Percentiles rank a stretch among this genome's conserved stretches.
phyloP scores from a whole-genome alignment of 495 filamentous ascomycete genomes.

The Wilcoxina mikolae region DNA sequence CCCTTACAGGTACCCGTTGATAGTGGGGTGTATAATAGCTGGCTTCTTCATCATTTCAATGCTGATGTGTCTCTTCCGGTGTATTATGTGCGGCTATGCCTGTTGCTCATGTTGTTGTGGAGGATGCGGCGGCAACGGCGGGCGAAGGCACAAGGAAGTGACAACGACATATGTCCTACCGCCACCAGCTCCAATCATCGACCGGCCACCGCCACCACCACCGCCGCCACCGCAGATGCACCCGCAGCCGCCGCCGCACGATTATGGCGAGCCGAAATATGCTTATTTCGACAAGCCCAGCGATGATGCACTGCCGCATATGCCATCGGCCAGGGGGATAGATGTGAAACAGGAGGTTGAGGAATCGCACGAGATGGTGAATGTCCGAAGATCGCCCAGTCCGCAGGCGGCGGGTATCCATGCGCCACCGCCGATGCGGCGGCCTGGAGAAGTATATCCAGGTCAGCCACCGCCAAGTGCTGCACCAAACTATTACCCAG shows the following conservation, averaged over 20 bases:
- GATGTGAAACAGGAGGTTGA: slow-evolving; percentile 14
- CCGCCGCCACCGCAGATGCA: slow-evolving; percentile 7
- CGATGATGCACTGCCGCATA: slow-evolving; percentile 20
- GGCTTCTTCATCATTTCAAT: slow-evolving; percentile 17
- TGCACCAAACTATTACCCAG: background rate
- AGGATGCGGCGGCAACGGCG: slow-evolving; percentile 16
- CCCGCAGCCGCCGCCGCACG: slow-evolving; percentile 11
- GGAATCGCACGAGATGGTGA: slow-evolving; percentile 18
- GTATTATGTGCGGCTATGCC: slow-evolving; percentile 19
- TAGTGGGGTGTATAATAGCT: slow-evolving; percentile 21
- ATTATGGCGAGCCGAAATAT: slow-evolving; percentile 17
- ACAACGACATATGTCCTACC: slow-evolving; percentile 1
- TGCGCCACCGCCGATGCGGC: background rate
- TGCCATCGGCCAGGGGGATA: slow-evolving; percentile 18
- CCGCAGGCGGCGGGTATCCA: background rate
- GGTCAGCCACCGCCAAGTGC: background rate
- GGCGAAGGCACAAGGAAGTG: slow-evolving; percentile 1
- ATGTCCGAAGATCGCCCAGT: background rate
- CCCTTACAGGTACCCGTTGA: slow-evolving; percentile 17
- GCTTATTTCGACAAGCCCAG: slow-evolving; percentile 16
- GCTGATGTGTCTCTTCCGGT: slow-evolving; percentile 22
- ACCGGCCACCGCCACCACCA: background rate
- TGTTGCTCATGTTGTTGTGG: slow-evolving; percentile 26
- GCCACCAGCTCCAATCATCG: background rate
- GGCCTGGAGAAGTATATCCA: background rate